These are phyloP conservation scores for Sutorius australiensis DNA, from an alignment of 768 basidiomycete species.

Conservation along the genomic window DNA sequence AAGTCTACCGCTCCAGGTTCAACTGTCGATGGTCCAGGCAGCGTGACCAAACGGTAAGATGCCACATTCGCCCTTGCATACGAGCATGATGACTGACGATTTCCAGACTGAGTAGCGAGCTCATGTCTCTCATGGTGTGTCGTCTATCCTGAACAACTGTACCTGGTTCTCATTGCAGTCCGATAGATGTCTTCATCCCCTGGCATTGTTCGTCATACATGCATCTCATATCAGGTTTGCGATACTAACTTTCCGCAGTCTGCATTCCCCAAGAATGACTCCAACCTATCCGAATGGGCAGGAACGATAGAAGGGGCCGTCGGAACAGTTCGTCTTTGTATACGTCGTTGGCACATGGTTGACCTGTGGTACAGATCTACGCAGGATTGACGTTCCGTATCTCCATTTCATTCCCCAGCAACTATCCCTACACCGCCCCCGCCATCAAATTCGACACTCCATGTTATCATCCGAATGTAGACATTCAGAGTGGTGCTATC, in stretches of 20 bases:
- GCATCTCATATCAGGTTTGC: background rate
- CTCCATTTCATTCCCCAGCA: conserved; percentile 77
- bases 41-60: conserved; percentile 78
- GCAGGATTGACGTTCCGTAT: conserved; percentile 79
- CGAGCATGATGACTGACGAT: conserved; percentile 1
- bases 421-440: conserved; percentile 86
- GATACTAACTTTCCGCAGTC: conserved; percentile 46
- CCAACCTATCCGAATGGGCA: conserved; percentile 86
- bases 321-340: conserved; percentile 47
- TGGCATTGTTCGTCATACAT: conserved; percentile 60
- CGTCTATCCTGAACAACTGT: conserved; percentile 14
- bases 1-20: conserved; percentile 56
- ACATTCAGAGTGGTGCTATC: conserved; percentile 70
- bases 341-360: background rate
- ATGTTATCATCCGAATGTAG: conserved; percentile 91
- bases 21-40: conserved; percentile 59
- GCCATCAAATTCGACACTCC: conserved; percentile 85
- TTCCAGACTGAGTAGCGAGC: conserved; percentile 69
- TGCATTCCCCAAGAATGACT: conserved; percentile 84
- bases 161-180: conserved; percentile 4
- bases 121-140: conserved; percentile 85
- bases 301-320: conserved; percentile 82
- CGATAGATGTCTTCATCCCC: conserved; percentile 83
- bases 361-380: conserved; percentile 54
- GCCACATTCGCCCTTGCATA: background rate